phyloP scores from a whole-genome alignment of 2,329 filamentous ascomycete genomes.

The Plectosphaerella cucumerina region DNA sequence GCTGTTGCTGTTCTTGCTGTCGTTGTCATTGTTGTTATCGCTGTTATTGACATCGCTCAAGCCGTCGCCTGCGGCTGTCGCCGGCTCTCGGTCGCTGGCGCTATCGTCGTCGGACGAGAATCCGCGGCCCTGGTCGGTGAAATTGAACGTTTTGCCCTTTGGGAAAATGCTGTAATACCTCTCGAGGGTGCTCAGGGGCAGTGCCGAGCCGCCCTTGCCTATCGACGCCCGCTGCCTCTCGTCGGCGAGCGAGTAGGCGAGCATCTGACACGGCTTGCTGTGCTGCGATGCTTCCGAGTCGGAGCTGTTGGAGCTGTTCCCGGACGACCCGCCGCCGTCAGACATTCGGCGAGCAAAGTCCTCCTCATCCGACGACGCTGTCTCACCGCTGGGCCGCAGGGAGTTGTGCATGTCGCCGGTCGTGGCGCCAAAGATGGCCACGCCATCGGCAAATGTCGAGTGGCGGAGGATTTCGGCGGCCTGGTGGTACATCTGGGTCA shows the following conservation, averaged over 20 bases:
- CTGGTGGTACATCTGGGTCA: conserved; percentile 20
- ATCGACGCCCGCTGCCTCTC: conserved; percentile 17
- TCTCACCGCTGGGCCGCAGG: conserved; percentile 1
- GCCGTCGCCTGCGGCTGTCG: too few relatives aligned
- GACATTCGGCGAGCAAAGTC: too few relatives aligned
- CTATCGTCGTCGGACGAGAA: conserved; percentile 26
- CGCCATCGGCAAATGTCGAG: conserved; percentile 24
- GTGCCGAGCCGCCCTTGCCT: conserved; percentile 19
- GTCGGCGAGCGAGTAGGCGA: conserved; percentile 22
- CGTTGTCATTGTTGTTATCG: background rate
- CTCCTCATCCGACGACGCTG: conserved; percentile 11
- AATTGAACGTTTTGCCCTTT: conserved; percentile 22
- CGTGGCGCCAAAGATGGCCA: conserved; percentile 23
- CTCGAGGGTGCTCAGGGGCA: conserved; percentile 22
- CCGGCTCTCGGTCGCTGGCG: conserved; percentile 19
- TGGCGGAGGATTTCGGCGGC: conserved; percentile 23
- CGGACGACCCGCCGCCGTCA: conserved; percentile 15
- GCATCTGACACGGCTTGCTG: conserved; percentile 20
- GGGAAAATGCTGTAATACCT: conserved; percentile 25
- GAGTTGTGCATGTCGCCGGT: conserved; percentile 11
- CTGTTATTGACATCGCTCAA: conserved; percentile 1
- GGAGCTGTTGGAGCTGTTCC: conserved; percentile 19
- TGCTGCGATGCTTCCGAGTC: conserved; percentile 21
- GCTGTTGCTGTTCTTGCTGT: too few relatives aligned
- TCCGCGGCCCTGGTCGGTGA: conserved; percentile 20